phyloP scores from a whole-genome alignment of 306 rosid species.

The Ochetophila trinervis region DNA sequence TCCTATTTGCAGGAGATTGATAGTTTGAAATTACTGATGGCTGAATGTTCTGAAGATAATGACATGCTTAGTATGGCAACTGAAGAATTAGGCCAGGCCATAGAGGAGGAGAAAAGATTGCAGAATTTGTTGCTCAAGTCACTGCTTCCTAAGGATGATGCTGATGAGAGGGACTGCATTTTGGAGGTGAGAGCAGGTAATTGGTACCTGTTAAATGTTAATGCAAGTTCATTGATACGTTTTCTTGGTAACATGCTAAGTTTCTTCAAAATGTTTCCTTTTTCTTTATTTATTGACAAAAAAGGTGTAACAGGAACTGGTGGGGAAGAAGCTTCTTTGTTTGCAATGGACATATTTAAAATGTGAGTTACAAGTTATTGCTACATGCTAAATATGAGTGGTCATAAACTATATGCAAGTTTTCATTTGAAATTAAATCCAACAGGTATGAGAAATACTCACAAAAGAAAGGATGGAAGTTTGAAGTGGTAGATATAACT shows the following conservation, averaged over 20 bases:
- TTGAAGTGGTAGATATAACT: conserved; percentile 73
- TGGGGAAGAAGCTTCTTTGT: conserved; percentile 91
- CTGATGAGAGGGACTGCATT: conserved; percentile 92
- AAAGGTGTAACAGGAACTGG: conserved; percentile 59
- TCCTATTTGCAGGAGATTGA: conserved; percentile 55
- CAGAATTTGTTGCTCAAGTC: conserved; percentile 61
- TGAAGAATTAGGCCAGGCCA: conserved; percentile 58
- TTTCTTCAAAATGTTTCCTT: conserved; percentile 4
- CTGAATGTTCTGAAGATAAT: conserved; percentile 71
- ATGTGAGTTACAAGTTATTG: conserved; percentile 66
- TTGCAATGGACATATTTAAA: conserved; percentile 89
- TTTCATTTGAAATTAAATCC: conserved; percentile 18
- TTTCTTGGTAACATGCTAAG: not conserved
- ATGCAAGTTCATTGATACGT: not conserved
- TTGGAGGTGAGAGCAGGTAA: conserved; percentile 98
- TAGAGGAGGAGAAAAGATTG: conserved; percentile 55
- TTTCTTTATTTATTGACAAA: conserved; percentile 4
- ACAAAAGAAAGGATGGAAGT: conserved; percentile 74
- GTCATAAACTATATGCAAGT: conserved; percentile 14
- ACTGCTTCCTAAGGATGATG: conserved; percentile 90
- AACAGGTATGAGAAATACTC: conserved; percentile 83
- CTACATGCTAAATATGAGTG: conserved; percentile 1
- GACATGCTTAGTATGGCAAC: conserved; percentile 81
- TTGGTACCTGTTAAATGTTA: conserved; percentile 11
- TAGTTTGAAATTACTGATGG: conserved; percentile 60